Evolutionary conservation across 495 filamentous ascomycete genomes (phyloP), one percentile per base, ranked within the genome.

Genomic region (Beverwykella pulmonaria): DNA sequence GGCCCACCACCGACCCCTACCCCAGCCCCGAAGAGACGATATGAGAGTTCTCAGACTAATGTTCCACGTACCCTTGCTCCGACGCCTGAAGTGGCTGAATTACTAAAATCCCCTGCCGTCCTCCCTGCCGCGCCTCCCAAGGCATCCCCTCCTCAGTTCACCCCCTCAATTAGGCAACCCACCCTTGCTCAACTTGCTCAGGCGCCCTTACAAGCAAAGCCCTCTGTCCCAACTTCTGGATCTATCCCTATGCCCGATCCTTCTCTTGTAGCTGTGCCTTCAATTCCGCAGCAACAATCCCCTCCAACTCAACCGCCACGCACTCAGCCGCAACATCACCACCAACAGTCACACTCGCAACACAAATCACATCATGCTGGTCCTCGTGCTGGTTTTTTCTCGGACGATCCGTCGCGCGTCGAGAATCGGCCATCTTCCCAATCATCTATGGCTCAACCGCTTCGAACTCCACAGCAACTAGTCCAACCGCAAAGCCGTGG

Each of bases 1-100:
- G 86, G 88, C 23, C 86, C 88, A 10, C 81, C 89, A 29, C 90
- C 91, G 27, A 76, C 80, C 1, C 84, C 84, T 78, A 82, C 66
- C 0, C 85, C 85, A 36, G 80, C 82, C 10, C 83, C 84, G 2
- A 90, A 87, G 75, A 84, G 77, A 67, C 85, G 77, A 34, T 85
- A 82, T 74, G 83, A 84, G 64, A 86, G 75, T 68, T 82, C 81
- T 50, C 84, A 76, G 30, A 81, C 85, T 17, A 84, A 86, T 41
- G 78, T 84, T 53, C 84, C 83, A 47, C 81, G 86, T 32, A 80
- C 84, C 12, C 76, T 88, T 41, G 90, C 84, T n/a, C 84, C 85
- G 12, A 84, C 82, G 57, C 79, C 81, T 5, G 86, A 88, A 10
- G 72, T 75, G 12, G 71, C 85, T 23, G 82, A 86, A 32, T 61